Evolutionary conservation across 1,284 basidiomycete species (phyloP).

Genomic region (Fistulinella cinereoalba): DNA sequence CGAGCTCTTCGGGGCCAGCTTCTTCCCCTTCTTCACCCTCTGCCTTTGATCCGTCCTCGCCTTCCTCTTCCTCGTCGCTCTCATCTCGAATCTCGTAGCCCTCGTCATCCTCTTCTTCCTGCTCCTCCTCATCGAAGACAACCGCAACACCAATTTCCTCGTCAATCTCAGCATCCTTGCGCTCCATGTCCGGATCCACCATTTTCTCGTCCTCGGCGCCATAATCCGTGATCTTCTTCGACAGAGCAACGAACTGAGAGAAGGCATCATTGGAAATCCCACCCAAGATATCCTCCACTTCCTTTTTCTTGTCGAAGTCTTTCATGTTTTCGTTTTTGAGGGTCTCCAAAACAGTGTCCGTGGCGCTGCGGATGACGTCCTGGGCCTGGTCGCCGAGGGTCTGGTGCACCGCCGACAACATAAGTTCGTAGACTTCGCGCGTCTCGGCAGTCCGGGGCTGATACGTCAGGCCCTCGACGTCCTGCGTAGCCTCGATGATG

Average conservation of each 20-base stretch:
- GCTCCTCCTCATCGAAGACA: constrained; percentile 94
- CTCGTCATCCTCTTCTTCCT: constrained; percentile 87
- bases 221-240: constrained; percentile 98
- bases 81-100: constrained; percentile 79
- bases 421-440: constrained; percentile 90
- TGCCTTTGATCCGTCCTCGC: constrained; percentile 49
- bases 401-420: constrained; percentile 81
- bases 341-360: constrained; percentile 87
- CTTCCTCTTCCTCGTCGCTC: constrained; percentile 74
- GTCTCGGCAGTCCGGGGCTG: constrained; percentile 93
- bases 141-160: constrained; percentile 95
- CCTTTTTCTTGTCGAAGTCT: constrained; percentile 98
- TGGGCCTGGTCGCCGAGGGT: constrained; percentile 93
- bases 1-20: constrained; percentile 61
- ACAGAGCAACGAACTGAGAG: constrained; percentile 81
- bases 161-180: constrained; percentile 81
- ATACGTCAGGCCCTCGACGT: constrained; percentile 91
- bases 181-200: constrained; percentile 72
- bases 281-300: constrained; percentile 83
- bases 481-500: constrained; percentile 90
- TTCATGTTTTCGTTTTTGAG: constrained; percentile 90
- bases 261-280: constrained; percentile 75
- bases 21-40: constrained; percentile 44
- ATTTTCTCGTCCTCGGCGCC: constrained; percentile 81
- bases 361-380: constrained; percentile 92